Conservation (phyloP, 129 eudicot genomes). For the Artemisia argyi region DNA sequence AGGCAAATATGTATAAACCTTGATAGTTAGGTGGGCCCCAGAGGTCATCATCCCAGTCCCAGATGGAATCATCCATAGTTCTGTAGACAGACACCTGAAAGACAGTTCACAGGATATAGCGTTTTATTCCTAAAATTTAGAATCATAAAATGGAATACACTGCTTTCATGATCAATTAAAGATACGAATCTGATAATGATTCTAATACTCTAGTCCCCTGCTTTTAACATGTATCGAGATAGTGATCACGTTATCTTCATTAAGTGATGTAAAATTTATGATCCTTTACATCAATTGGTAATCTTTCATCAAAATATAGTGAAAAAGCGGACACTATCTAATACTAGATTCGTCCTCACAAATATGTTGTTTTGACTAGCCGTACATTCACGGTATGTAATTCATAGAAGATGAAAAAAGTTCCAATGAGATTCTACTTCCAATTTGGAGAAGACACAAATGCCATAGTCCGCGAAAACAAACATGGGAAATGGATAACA, state of each 20-base stretch:
- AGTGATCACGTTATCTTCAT: background rate
- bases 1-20: constrained; percentile 33
- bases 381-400: too few species aligned
- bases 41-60: constrained; percentile 34
- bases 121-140: constrained; percentile 14
- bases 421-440: too few species aligned
- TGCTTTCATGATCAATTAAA: constrained; percentile 14
- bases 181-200: background rate
- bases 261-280: background rate
- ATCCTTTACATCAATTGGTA: background rate
- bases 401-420: too few species aligned
- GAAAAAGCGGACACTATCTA: too few species aligned
- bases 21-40: constrained; percentile 48
- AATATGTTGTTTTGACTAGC: too few species aligned
- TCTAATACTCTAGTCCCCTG: too few species aligned
- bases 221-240: too few species aligned
- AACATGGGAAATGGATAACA: too few species aligned
- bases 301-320: too few species aligned
- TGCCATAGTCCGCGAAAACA: too few species aligned
- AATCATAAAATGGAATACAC: background rate
- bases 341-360: too few species aligned
- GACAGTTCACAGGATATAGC: constrained; percentile 3
- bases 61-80: constrained; percentile 44
- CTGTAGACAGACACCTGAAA: constrained; percentile 22
- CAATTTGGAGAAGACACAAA: too few species aligned